Base-by-base conservation (phyloP, 352 stramenopile genomes). In the Peronospora tabacina region DNA sequence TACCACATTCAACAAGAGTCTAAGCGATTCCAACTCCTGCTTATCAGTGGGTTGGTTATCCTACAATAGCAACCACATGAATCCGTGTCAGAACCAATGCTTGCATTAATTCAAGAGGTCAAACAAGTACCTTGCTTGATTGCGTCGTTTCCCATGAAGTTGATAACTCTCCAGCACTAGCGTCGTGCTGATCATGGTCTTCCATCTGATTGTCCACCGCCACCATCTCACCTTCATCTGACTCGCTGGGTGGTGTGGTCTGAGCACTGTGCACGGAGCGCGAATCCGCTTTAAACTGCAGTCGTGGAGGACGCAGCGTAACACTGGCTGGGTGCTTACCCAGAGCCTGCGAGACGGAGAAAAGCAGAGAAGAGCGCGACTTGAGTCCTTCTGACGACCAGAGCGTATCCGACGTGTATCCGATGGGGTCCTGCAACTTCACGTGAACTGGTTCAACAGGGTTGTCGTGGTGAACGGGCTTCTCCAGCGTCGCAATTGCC, bases 351-450 rank as follows among this genome's bases (percentile, higher is more conserved):
- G 61, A 66, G 29, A 58, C 34, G 6, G 62, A 70, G 46, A 81
- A 85, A 15, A 88, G 66, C 39, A 77, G 55, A 19, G 77, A 69
- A 1, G 64, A 48, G 37, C 69, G 70, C 15, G 66, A 40, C 17
- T 66, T 52, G 17, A 87, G 63, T 11, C 78, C 75, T 42, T 82
- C 75, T 10, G 73, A 68, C 20, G 78, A 79, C 78, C 78, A 90
- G 17, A 86, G 46, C 20, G 75, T 58, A 29, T 69, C 57, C 22
- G 66, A 63, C 16, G 65, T 44, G 34, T 61, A 75, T 24, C 68
- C 55, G 17, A 59, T 52, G 15, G 69, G 69, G 37, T 79, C 64
- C 56, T 80, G 69, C 41, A 82, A 61, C 69, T 80, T 82, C 43
- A 82, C 69, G 34, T 64, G 67, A 39, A 74, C 61, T 40, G 67